A percentile compares a stretch with the other conserved stretches of the same genome.
These are phyloP conservation scores for Plasmodium knowlesi DNA, from an alignment of 169 alveolate species.

Conservation along the genomic window DNA sequence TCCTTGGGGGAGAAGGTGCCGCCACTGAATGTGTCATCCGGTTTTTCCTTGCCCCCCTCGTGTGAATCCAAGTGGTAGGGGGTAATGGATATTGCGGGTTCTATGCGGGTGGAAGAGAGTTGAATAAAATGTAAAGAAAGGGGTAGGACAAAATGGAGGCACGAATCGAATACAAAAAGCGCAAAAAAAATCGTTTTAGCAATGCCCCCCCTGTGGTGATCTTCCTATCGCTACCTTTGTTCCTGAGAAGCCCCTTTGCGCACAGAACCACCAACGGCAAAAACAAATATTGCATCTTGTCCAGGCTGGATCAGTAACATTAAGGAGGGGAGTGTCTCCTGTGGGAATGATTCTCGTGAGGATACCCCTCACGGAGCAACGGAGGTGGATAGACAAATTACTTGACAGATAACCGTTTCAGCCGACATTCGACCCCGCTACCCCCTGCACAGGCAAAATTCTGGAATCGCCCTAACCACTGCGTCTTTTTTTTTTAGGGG, in stretches of 20 bases:
- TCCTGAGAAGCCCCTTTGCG: slow-evolving; percentile 33
- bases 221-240: slow-evolving; percentile 23
- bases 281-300: slow-evolving; percentile 33
- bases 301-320: neutral
- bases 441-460: neutral
- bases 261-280: slow-evolving; percentile 3
- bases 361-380: no score
- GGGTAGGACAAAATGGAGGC: neutral
- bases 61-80: neutral
- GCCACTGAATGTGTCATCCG: neutral
- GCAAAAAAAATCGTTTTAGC: neutral
- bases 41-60: neutral
- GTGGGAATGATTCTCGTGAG: neutral
- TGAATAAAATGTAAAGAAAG: neutral
- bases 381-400: neutral
- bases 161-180: neutral
- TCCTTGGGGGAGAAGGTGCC: neutral
- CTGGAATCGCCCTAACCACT: neutral
- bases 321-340: slow-evolving; percentile 5
- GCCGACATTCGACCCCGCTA: neutral
- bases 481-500: neutral
- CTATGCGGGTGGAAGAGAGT: neutral
- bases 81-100: neutral
- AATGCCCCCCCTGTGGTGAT: neutral
- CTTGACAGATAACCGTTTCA: neutral